Evolutionary conservation across 2,329 filamentous ascomycete genomes (phyloP).

Genomic region (Colletotrichum magnum): DNA sequence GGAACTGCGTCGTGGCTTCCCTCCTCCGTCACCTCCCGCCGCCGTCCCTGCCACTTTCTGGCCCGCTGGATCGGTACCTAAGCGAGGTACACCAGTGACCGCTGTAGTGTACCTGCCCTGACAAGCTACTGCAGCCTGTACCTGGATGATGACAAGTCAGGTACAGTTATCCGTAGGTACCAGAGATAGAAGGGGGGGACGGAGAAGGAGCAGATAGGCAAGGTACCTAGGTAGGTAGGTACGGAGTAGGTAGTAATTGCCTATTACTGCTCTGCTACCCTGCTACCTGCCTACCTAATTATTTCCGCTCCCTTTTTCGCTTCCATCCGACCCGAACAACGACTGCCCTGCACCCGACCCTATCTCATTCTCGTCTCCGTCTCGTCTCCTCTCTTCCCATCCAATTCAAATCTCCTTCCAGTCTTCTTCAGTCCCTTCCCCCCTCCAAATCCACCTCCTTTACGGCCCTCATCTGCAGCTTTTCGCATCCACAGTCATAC

Average conservation of each 20-base stretch:
- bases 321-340: constrained; percentile 1
- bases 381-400: constrained; percentile 4
- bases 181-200: no score
- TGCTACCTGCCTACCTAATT: neutral
- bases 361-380: neutral
- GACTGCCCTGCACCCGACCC: no score
- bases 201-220: no score
- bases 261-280: neutral
- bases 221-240: neutral
- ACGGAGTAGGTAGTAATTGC: neutral
- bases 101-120: no score
- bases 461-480: neutral
- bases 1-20: neutral
- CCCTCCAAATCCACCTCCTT: constrained; percentile 9
- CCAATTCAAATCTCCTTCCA: constrained; percentile 2
- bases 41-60: constrained; percentile 12
- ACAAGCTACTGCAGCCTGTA: neutral
- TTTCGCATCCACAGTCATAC: constrained; percentile 1
- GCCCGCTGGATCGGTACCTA: neutral
- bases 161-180: no score
- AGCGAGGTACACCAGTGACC: neutral
- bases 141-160: no score
- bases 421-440: neutral
- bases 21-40: constrained; percentile 26
- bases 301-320: constrained; percentile 9